Evolutionary conservation across 495 filamentous ascomycete species (phyloP), one percentile per base, ranked within the genome.

Genomic region (Xylaria flabelliformis): DNA sequence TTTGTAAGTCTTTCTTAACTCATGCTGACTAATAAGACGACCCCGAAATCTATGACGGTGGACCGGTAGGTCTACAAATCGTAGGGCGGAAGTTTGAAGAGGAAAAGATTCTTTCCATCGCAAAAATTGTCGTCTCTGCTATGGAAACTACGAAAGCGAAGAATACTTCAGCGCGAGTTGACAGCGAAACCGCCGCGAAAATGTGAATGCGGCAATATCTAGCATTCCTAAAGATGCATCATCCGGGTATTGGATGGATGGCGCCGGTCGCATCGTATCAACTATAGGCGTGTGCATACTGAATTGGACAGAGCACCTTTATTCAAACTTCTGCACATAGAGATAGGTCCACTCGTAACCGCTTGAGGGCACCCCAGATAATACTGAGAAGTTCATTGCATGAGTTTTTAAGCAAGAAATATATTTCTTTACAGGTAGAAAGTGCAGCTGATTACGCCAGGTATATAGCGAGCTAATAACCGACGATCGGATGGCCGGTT

Each of bases 51-150:
- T 86, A 86, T 59, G 74, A 87, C 69, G 84, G 84, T 6, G 83
- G 78, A 1, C 85, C 85, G 0, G 84, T 86, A 15, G 82, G 80
- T 0, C 73, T 88, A n/a, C 85, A 87, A 75, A 75, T 85, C 67
- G 83, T 87, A 29, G 83, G 80, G 0, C 69, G 85, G 17, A 79
- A 82, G 51, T 77, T 86, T 64, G 83, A 83, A 72, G 86, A 88
- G 69, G 86, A 88, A 74, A 84, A 82, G 74, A 79, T 83, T 32
- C 65, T 68, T 32, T 26, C 65, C 0, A 68, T 68, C 50, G 73
- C 74, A 6, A 72, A 73, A 42, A 63, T 76, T 61, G 72, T 80
- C 5, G 26, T 56, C 24, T 71, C 76, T 1, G 74, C 76, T 1
- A 64, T 74, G 24, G 58, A 72, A 32, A 72, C 51, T 32, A 61